A percentile compares a stretch with the other conserved stretches of the same genome.
phyloP scores from a whole-genome alignment of 2,329 filamentous ascomycete genomes.

The Neopestalotiopsis sp. region DNA sequence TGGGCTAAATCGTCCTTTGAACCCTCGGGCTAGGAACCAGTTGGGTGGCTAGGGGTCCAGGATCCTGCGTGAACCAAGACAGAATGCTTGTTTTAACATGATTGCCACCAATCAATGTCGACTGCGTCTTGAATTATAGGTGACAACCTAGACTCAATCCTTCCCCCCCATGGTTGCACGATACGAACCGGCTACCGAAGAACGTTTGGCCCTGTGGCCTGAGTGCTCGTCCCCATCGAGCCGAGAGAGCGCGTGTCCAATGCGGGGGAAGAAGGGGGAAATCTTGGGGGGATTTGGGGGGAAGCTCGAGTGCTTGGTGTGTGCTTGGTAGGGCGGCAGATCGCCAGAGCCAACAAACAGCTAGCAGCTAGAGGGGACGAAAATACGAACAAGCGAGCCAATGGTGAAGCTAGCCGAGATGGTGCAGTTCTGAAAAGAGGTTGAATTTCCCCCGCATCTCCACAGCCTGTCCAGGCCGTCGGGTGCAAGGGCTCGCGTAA shows the following conservation, averaged over 20 bases:
- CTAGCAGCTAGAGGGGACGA: not conserved
- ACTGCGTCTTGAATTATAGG: not conserved
- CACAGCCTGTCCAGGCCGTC: slow-evolving; percentile 9
- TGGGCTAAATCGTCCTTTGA: not conserved
- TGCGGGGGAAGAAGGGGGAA: not conserved
- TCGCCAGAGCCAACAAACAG: not conserved
- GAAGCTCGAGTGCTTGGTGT: no score
- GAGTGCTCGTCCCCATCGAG: not conserved
- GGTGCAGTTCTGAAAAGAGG: not conserved
- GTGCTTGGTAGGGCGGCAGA: not conserved
- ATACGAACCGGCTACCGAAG: not conserved
- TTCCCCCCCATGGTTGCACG: not conserved
- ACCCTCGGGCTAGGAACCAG: not conserved
- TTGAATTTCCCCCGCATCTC: slow-evolving; percentile 10
- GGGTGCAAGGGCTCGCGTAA: slow-evolving; percentile 5
- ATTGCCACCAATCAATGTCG: not conserved
- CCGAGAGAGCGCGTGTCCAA: not conserved
- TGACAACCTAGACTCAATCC: not conserved
- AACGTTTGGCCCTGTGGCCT: not conserved
- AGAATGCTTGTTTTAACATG: not conserved
- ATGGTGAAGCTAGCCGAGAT: slow-evolving; percentile 2
- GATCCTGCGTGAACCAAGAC: not conserved
- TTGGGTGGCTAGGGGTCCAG: not conserved
- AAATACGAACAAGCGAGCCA: slow-evolving; percentile 6
- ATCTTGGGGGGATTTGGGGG: not conserved